Conservation (phyloP, 1,284 basidiomycete species). For the Ganoderma resinaceum region DNA sequence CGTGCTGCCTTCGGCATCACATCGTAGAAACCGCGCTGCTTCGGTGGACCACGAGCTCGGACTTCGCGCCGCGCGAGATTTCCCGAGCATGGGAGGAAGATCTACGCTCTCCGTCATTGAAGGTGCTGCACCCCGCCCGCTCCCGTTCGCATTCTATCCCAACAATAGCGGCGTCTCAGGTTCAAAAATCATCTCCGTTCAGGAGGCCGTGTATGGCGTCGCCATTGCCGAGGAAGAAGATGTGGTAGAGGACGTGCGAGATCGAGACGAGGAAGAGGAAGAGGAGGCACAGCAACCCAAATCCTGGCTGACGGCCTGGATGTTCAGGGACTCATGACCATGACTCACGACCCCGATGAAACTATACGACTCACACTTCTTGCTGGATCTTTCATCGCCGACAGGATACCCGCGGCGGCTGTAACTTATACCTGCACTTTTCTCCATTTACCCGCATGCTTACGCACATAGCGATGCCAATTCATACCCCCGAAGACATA, state of each 20-base stretch:
- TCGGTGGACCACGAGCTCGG: constrained; percentile 47
- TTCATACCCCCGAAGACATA: constrained; percentile 31
- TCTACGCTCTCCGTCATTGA: constrained; percentile 47
- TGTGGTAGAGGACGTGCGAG: constrained; percentile 56
- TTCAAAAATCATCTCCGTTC: constrained; percentile 48
- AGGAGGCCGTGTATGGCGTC: constrained; percentile 68
- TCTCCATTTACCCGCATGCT: constrained; percentile 15
- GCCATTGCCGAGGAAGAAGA: constrained; percentile 72
- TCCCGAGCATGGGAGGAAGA: constrained; percentile 42
- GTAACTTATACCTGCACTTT: constrained; percentile 32
- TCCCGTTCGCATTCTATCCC: constrained; percentile 11
- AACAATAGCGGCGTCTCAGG: neutral
- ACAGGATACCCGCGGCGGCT: neutral
- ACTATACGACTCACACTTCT: constrained; percentile 14
- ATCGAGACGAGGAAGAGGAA: constrained; percentile 58
- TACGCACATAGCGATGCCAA: constrained; percentile 14
- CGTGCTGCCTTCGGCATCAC: constrained; percentile 46
- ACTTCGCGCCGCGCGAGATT: constrained; percentile 43
- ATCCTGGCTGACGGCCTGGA: constrained; percentile 69
- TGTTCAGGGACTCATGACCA: constrained; percentile 51
- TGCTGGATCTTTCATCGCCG: constrained; percentile 16
- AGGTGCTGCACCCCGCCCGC: constrained; percentile 35
- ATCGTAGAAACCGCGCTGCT: constrained; percentile 36
- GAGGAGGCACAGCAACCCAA: constrained; percentile 52
- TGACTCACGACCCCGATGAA: constrained; percentile 25